Conservation (phyloP, 331 rosid genomes). For the Rosa hybrid region DNA sequence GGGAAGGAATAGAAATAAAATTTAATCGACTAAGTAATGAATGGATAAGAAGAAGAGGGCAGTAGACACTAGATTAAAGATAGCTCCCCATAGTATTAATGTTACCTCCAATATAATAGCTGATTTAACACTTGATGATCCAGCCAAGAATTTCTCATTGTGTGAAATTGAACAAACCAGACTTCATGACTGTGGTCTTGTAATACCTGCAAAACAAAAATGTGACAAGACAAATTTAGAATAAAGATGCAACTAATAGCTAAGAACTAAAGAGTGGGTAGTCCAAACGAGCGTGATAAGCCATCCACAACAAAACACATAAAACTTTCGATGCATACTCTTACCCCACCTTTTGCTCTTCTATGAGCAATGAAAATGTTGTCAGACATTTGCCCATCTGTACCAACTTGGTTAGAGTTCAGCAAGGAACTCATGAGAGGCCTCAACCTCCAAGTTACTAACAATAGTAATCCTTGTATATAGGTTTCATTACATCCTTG, state of each 20-base stretch:
- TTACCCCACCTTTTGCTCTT: neutral
- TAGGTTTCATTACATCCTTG: no score
- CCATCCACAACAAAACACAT: no score
- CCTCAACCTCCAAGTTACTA: neutral
- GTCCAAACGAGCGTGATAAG: no score
- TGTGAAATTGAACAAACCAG: constrained; percentile 94
- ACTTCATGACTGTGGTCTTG: constrained; percentile 85
- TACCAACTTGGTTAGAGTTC: neutral
- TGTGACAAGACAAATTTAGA: constrained; percentile 4
- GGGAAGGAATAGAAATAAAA: neutral
- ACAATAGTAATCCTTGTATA: neutral
- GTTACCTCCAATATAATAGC: constrained; percentile 97
- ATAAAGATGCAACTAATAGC: constrained; percentile 19
- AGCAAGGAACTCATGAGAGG: neutral
- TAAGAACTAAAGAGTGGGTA: neutral
- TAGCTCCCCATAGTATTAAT: constrained; percentile 11
- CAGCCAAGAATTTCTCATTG: constrained; percentile 84
- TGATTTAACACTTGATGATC: constrained; percentile 83
- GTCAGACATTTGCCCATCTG: neutral
- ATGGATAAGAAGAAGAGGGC: neutral
- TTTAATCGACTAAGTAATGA: neutral
- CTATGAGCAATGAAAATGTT: neutral
- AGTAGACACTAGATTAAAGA: neutral
- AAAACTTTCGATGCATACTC: neutral
- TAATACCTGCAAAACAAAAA: constrained; percentile 55